Conservation (phyloP, 257 asterid species). For the Capsicum rhomboideum region DNA sequence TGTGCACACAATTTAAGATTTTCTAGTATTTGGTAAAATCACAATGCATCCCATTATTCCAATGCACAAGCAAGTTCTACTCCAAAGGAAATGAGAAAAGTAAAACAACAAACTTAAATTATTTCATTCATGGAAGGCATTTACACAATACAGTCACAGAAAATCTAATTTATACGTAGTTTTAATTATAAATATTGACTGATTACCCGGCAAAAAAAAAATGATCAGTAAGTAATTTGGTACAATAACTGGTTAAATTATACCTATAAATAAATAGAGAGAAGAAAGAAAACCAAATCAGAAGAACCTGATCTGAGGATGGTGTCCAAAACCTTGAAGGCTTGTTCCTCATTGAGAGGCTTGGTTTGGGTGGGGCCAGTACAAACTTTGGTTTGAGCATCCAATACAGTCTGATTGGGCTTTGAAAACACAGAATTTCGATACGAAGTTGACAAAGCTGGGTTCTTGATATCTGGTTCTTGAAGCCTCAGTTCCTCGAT, state of each 20-base stretch:
- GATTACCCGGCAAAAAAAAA: background rate
- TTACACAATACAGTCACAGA: background rate
- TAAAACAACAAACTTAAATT: background rate
- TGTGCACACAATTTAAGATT: background rate
- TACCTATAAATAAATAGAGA: background rate
- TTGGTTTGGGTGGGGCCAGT: slow-evolving; percentile 93
- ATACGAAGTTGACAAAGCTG: slow-evolving; percentile 62
- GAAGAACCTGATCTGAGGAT: slow-evolving; percentile 65
- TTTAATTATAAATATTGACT: background rate
- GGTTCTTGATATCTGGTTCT: slow-evolving; percentile 35
- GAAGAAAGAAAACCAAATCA: background rate
- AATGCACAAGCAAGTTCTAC: background rate
- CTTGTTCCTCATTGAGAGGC: slow-evolving; percentile 84
- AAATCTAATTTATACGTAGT: background rate
- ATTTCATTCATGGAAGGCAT: background rate
- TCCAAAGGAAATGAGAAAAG: background rate
- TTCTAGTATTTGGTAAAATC: background rate
- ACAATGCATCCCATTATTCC: background rate
- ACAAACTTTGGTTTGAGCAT: slow-evolving; percentile 89
- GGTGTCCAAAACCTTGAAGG: slow-evolving; percentile 81
- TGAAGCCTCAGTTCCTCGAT: slow-evolving; percentile 24
- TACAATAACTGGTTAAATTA: background rate
- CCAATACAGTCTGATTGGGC: slow-evolving; percentile 79
- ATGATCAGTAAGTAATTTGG: background rate
- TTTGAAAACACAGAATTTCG: slow-evolving; percentile 38